These are phyloP conservation scores for Nigrospora sphaerica DNA, from an alignment of 2,329 filamentous ascomycete genomes.

Conservation along the genomic window DNA sequence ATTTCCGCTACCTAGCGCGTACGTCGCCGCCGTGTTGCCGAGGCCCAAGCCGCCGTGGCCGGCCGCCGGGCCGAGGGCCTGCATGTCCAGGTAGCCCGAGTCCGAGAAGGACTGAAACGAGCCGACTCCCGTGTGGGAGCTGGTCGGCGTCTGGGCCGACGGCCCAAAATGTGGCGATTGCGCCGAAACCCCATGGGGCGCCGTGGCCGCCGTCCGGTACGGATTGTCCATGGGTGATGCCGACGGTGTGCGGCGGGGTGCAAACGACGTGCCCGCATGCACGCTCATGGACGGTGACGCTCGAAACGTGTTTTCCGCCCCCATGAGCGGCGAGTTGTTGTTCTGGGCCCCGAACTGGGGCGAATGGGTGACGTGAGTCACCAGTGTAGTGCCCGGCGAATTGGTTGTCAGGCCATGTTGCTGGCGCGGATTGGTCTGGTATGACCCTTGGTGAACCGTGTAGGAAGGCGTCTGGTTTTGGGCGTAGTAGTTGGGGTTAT, in stretches of 20 bases:
- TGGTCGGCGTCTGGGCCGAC: conserved; percentile 15
- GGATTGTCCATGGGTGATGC: conserved; percentile 21
- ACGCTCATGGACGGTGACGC: conserved; percentile 20
- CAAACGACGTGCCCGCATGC: conserved; percentile 17
- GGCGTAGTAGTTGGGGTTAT: conserved; percentile 19
- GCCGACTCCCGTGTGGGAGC: conserved; percentile 19
- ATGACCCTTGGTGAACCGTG: conserved; percentile 17
- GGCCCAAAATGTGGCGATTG: conserved; percentile 22
- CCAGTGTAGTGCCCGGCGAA: conserved; percentile 20
- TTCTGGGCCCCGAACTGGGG: conserved; percentile 23
- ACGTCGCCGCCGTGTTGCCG: conserved; percentile 11
- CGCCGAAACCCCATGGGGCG: conserved; percentile 16
- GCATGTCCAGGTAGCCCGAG: conserved; percentile 19
- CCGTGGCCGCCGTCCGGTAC: conserved; percentile 14
- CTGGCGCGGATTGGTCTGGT: conserved; percentile 18
- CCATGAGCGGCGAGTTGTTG: conserved; percentile 21
- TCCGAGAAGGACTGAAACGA: conserved; percentile 21
- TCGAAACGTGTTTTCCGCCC: conserved; percentile 21
- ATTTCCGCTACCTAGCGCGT: conserved; percentile 14
- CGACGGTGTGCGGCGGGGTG: conserved; percentile 19
- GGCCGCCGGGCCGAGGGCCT: conserved; percentile 14
- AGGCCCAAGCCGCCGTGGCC: conserved; percentile 16
- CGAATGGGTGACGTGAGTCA: conserved; percentile 23
- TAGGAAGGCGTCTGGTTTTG: conserved; percentile 19
- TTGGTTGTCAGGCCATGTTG: conserved; percentile 19